Base-by-base conservation (phyloP, 2,329 filamentous ascomycete species). In the Aspergillus eucalypticola region DNA sequence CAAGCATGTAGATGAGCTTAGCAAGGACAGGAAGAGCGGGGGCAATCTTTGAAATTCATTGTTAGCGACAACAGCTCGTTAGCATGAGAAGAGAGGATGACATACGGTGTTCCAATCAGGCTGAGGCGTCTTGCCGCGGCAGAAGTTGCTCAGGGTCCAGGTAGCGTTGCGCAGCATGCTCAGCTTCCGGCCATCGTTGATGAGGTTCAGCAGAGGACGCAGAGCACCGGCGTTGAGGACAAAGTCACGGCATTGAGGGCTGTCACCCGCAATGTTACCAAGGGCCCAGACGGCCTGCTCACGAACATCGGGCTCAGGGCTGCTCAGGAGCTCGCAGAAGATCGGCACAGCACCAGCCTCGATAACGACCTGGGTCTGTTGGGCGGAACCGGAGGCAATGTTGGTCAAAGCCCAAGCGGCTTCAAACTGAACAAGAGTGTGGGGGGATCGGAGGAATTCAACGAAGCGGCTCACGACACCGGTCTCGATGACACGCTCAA, bases 61-160 rank as follows among this genome's bases (percentile, higher is more conserved):
- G 51, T 46, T 39, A 58, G n/a, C 27, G 32, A 48, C 8, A n/a
- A 25, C 5, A 32, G 13, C 48, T 23, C 13, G n/a, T 32, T 38
- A 56, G 59, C 58, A 53, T 23, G 17, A 53, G 42, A 13, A 35
- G 32, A 35, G 10, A 19, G 11, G 53, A 29, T 51, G 55, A 84
- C 91, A 79, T 84, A 96, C 92, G 39, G 92, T 97, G 74, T 88
- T 87, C 95, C 95, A 99, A 76, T 99, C 95, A 50, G 95, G 95
- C 82, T 99, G 95, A 54, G 95, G 95, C 8, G 94, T 97, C 87
- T 99, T 99, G 81, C 95, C 95, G 84, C 95, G 92, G 83, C 95
- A 99, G 82, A 99, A 99, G 84, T 99, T 99, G 86, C 95, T 98
- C 59, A 99, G 83, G 48, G 95, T 99, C 95, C 95, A 99, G 23